Conservation (phyloP, 768 basidiomycete species). For the Suillus occidentalis region DNA sequence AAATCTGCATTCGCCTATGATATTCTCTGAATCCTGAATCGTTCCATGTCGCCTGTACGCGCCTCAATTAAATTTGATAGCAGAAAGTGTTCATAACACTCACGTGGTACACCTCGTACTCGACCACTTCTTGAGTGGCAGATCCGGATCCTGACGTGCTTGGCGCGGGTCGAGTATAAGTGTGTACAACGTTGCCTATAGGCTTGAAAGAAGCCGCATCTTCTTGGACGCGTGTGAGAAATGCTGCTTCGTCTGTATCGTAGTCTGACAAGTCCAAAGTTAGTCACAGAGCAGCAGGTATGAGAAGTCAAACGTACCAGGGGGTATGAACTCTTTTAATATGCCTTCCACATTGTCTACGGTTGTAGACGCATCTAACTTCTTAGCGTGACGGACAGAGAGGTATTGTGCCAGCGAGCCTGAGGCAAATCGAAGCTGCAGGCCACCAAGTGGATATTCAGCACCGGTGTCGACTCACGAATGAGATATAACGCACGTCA, state of each 20-base stretch:
- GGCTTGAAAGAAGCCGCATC: conserved; percentile 83
- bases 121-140: conserved; percentile 40
- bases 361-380: conserved; percentile 62
- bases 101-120: conserved; percentile 91
- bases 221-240: conserved; percentile 67
- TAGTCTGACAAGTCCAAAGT: conserved; percentile 49
- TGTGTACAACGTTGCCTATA: conserved; percentile 69
- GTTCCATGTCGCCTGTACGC: conserved; percentile 70
- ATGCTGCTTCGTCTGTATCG: conserved; percentile 63
- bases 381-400: conserved; percentile 62
- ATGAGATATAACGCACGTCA: conserved; percentile 55
- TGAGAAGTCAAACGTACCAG: conserved; percentile 42
- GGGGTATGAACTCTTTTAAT: conserved; percentile 74
- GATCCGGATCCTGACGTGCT: conserved; percentile 36
- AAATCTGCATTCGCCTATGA: conserved; percentile 90
- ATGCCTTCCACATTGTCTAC: conserved; percentile 87
- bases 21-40: conserved; percentile 90
- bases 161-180: conserved; percentile 65
- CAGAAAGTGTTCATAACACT: conserved; percentile 27
- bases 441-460: background rate
- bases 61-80: background rate
- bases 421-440: conserved; percentile 81
- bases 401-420: conserved; percentile 83
- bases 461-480: conserved; percentile 2
- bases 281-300: background rate